A percentile compares a stretch with the other conserved stretches of the same genome.
These are phyloP conservation scores for Penicillium lagena DNA, from an alignment of 495 filamentous ascomycete species.

Conservation along the genomic window DNA sequence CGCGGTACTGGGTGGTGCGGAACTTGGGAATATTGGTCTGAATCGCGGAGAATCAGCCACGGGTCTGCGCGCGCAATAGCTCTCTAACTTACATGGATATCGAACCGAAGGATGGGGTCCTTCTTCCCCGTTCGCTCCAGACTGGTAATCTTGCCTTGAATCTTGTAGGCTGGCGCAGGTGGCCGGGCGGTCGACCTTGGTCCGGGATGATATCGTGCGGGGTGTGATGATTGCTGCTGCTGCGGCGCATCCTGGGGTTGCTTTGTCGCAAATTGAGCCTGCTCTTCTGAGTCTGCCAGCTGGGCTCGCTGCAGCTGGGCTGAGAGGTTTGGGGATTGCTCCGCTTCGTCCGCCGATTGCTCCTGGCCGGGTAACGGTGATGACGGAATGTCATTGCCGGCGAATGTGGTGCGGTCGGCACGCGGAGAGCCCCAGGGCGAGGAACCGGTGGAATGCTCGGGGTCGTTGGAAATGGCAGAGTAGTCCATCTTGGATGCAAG, in stretches of 20 bases:
- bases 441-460: slow-evolving; percentile 58
- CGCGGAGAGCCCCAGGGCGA: slow-evolving; percentile 82
- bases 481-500: slow-evolving; percentile 65
- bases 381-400: slow-evolving; percentile 46
- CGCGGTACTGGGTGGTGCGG: slow-evolving; percentile 94
- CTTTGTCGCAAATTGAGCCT: slow-evolving; percentile 26
- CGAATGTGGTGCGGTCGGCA: slow-evolving; percentile 51
- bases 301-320: slow-evolving; percentile 38
- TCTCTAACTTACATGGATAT: slow-evolving; percentile 74
- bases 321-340: slow-evolving; percentile 35
- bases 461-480: slow-evolving; percentile 67
- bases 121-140: slow-evolving; percentile 91
- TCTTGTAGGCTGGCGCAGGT: slow-evolving; percentile 64
- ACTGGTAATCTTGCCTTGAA: slow-evolving; percentile 90
- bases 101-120: slow-evolving; percentile 90
- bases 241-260: slow-evolving; percentile 29
- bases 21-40: slow-evolving; percentile 98
- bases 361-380: slow-evolving; percentile 43
- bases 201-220: slow-evolving; percentile 42
- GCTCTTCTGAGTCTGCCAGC: slow-evolving; percentile 30
- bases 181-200: slow-evolving; percentile 33
- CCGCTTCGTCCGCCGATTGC: slow-evolving; percentile 36
- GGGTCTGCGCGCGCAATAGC: slow-evolving; percentile 2
- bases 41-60: not conserved
- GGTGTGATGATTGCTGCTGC: slow-evolving; percentile 42